Percentiles rank a stretch among this genome's conserved stretches.
phyloP scores from a whole-genome alignment of 768 basidiomycete genomes.

The Suillus americanus region DNA sequence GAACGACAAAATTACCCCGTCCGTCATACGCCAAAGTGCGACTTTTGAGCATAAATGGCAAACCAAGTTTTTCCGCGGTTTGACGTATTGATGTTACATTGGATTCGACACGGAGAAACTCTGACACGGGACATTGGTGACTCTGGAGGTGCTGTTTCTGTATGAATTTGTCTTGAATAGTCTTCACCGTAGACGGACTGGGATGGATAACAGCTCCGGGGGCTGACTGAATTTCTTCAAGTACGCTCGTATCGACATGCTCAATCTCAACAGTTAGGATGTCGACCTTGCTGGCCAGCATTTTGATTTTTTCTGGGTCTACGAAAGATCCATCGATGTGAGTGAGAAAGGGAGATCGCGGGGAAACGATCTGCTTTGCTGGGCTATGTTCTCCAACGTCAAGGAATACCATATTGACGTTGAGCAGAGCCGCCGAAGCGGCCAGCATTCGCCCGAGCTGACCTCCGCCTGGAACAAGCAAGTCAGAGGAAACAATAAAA shows the following conservation, averaged over 20 bases:
- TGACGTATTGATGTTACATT: constrained; percentile 49
- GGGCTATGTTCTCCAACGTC: constrained; percentile 80
- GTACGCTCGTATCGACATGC: constrained; percentile 80
- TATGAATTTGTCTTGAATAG: constrained; percentile 78
- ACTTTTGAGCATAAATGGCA: constrained; percentile 95
- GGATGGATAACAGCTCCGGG: constrained; percentile 59
- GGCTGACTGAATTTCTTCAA: constrained; percentile 47
- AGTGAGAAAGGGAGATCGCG: constrained; percentile 42
- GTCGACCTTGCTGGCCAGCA: constrained; percentile 79
- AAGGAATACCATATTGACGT: constrained; percentile 80
- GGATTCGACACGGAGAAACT: constrained; percentile 61
- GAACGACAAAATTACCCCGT: constrained; percentile 84
- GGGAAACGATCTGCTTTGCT: constrained; percentile 83
- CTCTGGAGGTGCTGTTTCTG: constrained; percentile 61
- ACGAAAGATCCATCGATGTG: constrained; percentile 92
- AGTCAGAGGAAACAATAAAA: neutral
- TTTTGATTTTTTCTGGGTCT: constrained; percentile 72
- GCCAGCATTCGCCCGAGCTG: constrained; percentile 98
- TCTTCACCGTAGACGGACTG: constrained; percentile 73
- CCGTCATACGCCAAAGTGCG: constrained; percentile 97
- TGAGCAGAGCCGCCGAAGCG: constrained; percentile 83
- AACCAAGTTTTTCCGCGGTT: constrained; percentile 61
- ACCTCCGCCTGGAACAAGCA: constrained; percentile 72
- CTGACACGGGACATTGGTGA: constrained; percentile 51
- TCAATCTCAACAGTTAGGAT: constrained; percentile 96